phyloP scores from a whole-genome alignment of 495 filamentous ascomycete genomes.

The Hypoxylon lenormandii region DNA sequence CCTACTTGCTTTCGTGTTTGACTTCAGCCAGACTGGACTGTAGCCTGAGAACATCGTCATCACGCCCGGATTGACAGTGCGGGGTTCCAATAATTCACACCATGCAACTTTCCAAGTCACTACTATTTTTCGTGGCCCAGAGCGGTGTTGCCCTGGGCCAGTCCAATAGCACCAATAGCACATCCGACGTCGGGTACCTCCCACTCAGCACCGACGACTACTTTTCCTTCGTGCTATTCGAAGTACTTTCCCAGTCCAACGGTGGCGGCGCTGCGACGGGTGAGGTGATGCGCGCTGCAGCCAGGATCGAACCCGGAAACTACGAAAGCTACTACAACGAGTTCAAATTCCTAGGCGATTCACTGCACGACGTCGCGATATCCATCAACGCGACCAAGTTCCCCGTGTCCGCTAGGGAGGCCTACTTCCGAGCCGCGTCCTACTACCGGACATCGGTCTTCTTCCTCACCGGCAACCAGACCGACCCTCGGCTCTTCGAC shows the following conservation, averaged over 20 bases:
- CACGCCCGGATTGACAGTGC: not conserved
- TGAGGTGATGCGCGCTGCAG: constrained; percentile 54
- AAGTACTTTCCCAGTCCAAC: constrained; percentile 37
- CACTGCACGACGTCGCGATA: constrained; percentile 35
- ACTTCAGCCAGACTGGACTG: constrained; percentile 1
- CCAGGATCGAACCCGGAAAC: constrained; percentile 51
- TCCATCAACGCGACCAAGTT: constrained; percentile 34
- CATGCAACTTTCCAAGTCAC: constrained; percentile 32
- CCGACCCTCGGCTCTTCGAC: constrained; percentile 61
- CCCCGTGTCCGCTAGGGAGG: constrained; percentile 52
- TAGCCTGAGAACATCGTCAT: not conserved
- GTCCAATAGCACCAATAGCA: constrained; percentile 27
- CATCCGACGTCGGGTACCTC: constrained; percentile 1
- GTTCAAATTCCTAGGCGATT: constrained; percentile 32
- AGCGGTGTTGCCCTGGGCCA: constrained; percentile 25
- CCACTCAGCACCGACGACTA: constrained; percentile 46
- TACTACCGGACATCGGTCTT: constrained; percentile 61
- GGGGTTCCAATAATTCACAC: not conserved
- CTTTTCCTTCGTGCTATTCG: constrained; percentile 50
- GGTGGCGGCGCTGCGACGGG: constrained; percentile 50
- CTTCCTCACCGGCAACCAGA: constrained; percentile 56
- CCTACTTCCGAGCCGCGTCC: constrained; percentile 55
- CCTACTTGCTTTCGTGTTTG: not conserved
- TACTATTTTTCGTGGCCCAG: constrained; percentile 19
- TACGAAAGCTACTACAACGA: constrained; percentile 51